A percentile compares a stretch with the other conserved stretches of the same genome.
Evolutionary conservation across 805 yeast species (phyloP).

Genomic region (Kazachstania kunashirensis): DNA sequence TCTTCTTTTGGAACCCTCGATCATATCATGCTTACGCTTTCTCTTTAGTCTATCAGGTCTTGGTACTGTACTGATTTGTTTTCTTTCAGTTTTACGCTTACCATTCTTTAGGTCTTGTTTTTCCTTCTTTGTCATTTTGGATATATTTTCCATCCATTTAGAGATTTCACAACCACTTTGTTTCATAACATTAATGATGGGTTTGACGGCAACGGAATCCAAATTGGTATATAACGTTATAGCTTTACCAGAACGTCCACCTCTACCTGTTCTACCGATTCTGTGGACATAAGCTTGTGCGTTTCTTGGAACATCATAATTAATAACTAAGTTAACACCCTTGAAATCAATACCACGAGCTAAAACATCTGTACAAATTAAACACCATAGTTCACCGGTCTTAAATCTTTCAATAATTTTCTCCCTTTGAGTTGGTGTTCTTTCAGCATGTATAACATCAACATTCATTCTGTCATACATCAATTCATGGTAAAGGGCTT

Average conservation of each 20-base stretch:
- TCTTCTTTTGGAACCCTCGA: constrained; percentile 61
- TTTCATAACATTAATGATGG: constrained; percentile 88
- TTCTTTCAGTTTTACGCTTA: constrained; percentile 44
- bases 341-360: constrained; percentile 97
- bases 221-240: constrained; percentile 90
- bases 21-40: constrained; percentile 58
- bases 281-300: constrained; percentile 96
- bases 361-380: constrained; percentile 91
- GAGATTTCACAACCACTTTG: constrained; percentile 74
- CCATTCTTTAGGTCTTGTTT: constrained; percentile 50
- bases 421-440: constrained; percentile 81
- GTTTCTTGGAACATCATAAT: constrained; percentile 90
- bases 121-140: constrained; percentile 53
- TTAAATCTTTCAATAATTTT: constrained; percentile 75
- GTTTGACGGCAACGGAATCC: constrained; percentile 64
- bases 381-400: constrained; percentile 88
- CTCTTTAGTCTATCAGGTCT: constrained; percentile 54
- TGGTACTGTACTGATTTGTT: constrained; percentile 79
- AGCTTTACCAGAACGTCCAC: constrained; percentile 77
- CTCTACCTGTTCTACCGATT: constrained; percentile 98
- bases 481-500: constrained; percentile 87
- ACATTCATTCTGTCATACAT: constrained; percentile 86
- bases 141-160: constrained; percentile 71
- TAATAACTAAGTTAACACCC: constrained; percentile 88
- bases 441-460: constrained; percentile 92